A percentile compares a stretch with the other conserved stretches of the same genome.
These are phyloP conservation scores for Schizophyllum commune DNA, from an alignment of 1,284 basidiomycete genomes.

Conservation along the genomic window DNA sequence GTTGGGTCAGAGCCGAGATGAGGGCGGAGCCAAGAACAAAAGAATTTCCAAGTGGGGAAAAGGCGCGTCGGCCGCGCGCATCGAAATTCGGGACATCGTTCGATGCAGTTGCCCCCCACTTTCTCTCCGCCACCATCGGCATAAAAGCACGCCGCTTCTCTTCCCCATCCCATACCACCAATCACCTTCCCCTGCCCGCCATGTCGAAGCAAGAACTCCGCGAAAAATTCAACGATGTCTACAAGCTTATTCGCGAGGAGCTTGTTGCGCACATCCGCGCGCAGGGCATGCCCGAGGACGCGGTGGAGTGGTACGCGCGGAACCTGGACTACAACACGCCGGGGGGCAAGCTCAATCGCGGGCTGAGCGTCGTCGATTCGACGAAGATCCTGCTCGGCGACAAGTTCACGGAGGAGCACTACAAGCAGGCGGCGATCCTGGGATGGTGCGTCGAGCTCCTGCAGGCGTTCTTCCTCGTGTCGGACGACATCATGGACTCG, in stretches of 20 bases:
- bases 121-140: neutral
- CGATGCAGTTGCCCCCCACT: neutral
- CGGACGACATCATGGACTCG: constrained; percentile 97
- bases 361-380: constrained; percentile 91
- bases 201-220: constrained; percentile 19
- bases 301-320: constrained; percentile 80
- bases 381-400: constrained; percentile 81
- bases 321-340: constrained; percentile 93
- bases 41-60: neutral
- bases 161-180: neutral
- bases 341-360: constrained; percentile 95
- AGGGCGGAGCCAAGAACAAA: neutral
- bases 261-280: constrained; percentile 56
- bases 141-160: neutral
- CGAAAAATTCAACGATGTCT: constrained; percentile 46
- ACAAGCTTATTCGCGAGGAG: constrained; percentile 45
- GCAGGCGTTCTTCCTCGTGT: constrained; percentile 97
- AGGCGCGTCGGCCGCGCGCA: neutral
- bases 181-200: neutral
- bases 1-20: no score
- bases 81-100: neutral
- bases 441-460: constrained; percentile 97
- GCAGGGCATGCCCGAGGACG: constrained; percentile 77
- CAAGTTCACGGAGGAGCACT: constrained; percentile 72
- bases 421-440: constrained; percentile 82